Percentiles rank a stretch among this genome's conserved stretches.
Conservation (phyloP, 331 rosid species). For the Spiraea crenata region DNA sequence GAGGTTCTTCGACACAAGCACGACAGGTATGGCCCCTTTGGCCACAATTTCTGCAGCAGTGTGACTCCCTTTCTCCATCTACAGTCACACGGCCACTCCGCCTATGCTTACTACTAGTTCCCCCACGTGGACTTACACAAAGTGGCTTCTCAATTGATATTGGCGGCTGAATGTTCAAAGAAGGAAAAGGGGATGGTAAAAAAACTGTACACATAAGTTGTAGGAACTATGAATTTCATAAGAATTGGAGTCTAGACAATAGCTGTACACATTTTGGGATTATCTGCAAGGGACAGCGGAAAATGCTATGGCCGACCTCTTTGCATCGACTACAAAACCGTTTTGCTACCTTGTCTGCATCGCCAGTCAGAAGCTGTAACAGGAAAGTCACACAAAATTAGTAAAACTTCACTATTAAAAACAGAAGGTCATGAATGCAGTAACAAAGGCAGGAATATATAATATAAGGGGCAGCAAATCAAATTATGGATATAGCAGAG, state of each 20-base stretch:
- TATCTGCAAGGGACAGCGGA: not conserved
- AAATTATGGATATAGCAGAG: not conserved
- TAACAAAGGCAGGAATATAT: not conserved
- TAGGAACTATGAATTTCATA: not conserved
- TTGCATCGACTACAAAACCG: not conserved
- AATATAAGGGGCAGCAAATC: not conserved
- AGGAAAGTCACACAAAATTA: not conserved
- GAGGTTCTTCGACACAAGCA: not conserved
- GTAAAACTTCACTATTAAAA: not conserved
- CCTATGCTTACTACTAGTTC: not conserved
- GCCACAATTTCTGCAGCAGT: constrained; percentile 5
- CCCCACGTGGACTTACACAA: too few relatives aligned
- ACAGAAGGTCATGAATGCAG: not conserved
- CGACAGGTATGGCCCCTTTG: not conserved
- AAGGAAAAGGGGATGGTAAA: not conserved
- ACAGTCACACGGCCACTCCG: not conserved
- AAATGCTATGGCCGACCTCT: not conserved
- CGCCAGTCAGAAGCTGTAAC: not conserved
- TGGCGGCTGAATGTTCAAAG: not conserved
- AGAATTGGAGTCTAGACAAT: not conserved
- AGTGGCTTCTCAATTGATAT: not conserved
- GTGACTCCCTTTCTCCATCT: not conserved
- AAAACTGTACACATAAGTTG: not conserved
- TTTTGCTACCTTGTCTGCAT: not conserved
- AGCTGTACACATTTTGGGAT: not conserved